A percentile compares a stretch with the other conserved stretches of the same genome.
Conservation (phyloP, 148 eudicot genomes). For the Rhododendron ferrugineum region DNA sequence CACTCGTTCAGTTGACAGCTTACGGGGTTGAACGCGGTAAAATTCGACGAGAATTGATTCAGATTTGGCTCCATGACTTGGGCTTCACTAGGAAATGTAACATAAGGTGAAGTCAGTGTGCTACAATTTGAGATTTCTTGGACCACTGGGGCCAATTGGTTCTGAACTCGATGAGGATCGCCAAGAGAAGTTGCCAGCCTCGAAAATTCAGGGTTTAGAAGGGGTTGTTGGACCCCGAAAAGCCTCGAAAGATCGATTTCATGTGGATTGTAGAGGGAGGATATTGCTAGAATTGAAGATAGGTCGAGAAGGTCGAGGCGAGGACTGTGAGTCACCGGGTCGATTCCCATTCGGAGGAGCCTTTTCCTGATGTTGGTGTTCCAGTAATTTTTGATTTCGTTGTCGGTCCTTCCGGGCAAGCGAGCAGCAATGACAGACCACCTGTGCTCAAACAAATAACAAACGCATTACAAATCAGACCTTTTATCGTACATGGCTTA, state of each 20-base stretch:
- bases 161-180: conserved; percentile 22
- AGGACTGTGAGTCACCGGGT: conserved; percentile 90
- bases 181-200: conserved; percentile 54
- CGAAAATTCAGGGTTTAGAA: conserved; percentile 47
- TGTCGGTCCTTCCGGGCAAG: conserved; percentile 90
- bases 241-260: conserved; percentile 36
- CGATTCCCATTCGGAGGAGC: conserved; percentile 87
- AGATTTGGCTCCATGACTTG: conserved; percentile 42
- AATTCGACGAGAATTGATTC: conserved; percentile 33
- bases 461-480: not conserved
- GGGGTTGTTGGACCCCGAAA: conserved; percentile 33
- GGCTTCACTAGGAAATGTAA: conserved; percentile 32
- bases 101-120: conserved; percentile 14
- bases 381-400: conserved; percentile 95
- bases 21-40: conserved; percentile 26
- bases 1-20: conserved; percentile 30
- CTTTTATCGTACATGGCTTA: not conserved
- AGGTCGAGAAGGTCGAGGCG: conserved; percentile 70
- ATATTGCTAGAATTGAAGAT: conserved; percentile 42
- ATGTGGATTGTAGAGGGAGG: conserved; percentile 36
- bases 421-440: conserved; percentile 96
- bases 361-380: conserved; percentile 83
- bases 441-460: conserved; percentile 26
- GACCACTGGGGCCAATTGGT: not conserved
- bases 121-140: conserved; percentile 29